These are phyloP conservation scores for Polyplosphaeria fusca DNA, from an alignment of 495 filamentous ascomycete species.

Conservation along the genomic window DNA sequence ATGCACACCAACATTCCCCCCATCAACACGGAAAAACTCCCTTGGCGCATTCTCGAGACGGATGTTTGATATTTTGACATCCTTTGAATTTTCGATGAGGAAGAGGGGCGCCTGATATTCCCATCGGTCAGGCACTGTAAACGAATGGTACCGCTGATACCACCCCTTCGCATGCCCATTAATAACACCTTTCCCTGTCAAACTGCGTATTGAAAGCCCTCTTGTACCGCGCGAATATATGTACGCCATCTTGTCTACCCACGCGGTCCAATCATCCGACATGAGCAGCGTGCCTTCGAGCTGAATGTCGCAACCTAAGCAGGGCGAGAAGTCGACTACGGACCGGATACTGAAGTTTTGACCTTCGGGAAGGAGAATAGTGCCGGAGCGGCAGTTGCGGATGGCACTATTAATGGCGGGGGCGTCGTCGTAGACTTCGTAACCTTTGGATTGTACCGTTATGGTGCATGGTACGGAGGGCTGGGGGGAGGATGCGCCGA, in stretches of 20 bases:
- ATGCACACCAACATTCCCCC: not conserved
- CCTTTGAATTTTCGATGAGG: not conserved
- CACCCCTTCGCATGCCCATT: not conserved
- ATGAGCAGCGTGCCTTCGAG: conserved; percentile 1
- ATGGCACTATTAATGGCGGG: conserved; percentile 4
- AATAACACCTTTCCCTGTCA: conserved; percentile 1
- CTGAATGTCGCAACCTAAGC: conserved; percentile 2
- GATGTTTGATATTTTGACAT: not conserved
- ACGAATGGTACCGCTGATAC: not conserved
- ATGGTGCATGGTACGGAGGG: no score
- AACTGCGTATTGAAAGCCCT: not conserved
- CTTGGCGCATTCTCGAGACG: not conserved
- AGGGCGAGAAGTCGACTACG: conserved; percentile 1
- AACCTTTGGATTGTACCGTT: not conserved
- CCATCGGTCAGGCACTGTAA: not conserved
- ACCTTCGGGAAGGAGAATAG: not conserved
- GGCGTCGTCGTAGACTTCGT: conserved; percentile 3
- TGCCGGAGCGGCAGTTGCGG: not conserved
- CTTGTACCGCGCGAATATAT: not conserved
- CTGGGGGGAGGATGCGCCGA: no score
- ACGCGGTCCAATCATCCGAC: not conserved
- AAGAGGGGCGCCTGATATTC: not conserved
- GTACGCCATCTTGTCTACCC: not conserved
- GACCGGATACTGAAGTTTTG: conserved; percentile 9
- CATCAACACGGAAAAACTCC: conserved; percentile 1